Percentiles rank a stretch among this genome's conserved stretches.
Evolutionary conservation across 1,284 basidiomycete genomes (phyloP).

Genomic region (Sporisorium graminicola): DNA sequence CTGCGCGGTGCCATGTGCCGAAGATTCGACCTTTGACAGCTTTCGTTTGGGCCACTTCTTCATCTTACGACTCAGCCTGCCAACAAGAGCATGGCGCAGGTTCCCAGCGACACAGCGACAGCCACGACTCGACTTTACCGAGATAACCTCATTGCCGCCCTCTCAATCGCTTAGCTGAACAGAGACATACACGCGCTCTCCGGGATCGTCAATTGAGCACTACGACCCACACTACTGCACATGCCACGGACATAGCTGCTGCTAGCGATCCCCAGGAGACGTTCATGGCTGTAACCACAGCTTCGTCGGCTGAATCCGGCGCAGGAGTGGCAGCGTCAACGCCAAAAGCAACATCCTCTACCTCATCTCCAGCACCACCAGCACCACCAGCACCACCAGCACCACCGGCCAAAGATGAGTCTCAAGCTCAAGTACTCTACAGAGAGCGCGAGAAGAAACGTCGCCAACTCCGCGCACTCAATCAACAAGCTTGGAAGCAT

Average conservation of each 20-base stretch:
- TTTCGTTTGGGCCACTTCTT: neutral
- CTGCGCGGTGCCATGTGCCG: neutral
- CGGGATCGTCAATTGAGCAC: no score
- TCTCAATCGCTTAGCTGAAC: no score
- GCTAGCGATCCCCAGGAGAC: neutral
- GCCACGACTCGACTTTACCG: no score
- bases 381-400: no score
- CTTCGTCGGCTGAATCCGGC: conserved; percentile 8
- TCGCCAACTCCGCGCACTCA: conserved; percentile 42
- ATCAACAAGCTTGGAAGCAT: conserved; percentile 46
- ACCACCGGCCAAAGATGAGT: conserved; percentile 36
- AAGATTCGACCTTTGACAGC: conserved; percentile 6
- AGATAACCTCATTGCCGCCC: no score
- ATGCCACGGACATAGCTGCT: conserved; percentile 11
- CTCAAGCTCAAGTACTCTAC: conserved; percentile 27
- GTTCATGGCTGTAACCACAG: conserved; percentile 8
- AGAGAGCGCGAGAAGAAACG: conserved; percentile 58
- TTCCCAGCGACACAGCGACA: neutral
- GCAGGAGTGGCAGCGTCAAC: conserved; percentile 1
- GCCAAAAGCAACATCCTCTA: conserved; percentile 8
- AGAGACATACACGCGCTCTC: no score
- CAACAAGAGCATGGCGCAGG: neutral
- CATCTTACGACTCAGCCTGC: neutral
- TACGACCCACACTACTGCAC: neutral
- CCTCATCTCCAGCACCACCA: conserved; percentile 10